Conservation (phyloP, 768 basidiomycete genomes). For the Dioszegia crocea region DNA sequence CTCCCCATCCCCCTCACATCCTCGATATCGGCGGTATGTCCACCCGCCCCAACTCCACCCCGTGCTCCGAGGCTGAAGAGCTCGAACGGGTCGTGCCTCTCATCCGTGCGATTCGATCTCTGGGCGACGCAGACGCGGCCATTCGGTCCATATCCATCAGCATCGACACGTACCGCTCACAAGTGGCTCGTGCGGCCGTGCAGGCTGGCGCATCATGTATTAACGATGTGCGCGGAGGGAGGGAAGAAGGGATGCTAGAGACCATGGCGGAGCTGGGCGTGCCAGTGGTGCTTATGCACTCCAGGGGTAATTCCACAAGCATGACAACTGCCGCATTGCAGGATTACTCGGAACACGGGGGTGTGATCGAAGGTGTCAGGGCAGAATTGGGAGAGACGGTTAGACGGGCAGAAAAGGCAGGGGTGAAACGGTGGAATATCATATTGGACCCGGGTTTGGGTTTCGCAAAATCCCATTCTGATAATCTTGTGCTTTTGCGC, state of each 20-base stretch:
- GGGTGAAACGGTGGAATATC: conserved; percentile 80
- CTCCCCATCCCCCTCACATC: conserved; percentile 59
- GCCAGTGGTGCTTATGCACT: conserved; percentile 91
- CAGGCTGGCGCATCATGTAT: conserved; percentile 83
- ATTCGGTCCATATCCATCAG: conserved; percentile 58
- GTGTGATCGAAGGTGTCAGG: conserved; percentile 65
- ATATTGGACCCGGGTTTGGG: conserved; percentile 89
- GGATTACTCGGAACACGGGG: conserved; percentile 49
- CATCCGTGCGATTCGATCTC: conserved; percentile 58
- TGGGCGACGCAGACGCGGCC: conserved; percentile 16
- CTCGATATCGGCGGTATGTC: conserved; percentile 93
- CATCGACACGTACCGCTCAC: conserved; percentile 81
- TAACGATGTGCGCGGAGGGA: conserved; percentile 81
- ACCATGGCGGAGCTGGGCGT: conserved; percentile 63
- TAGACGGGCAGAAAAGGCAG: conserved; percentile 52
- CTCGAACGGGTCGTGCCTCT: conserved; percentile 66
- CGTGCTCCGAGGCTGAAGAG: conserved; percentile 67
- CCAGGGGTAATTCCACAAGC: conserved; percentile 70
- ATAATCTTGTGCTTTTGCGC: conserved; percentile 67
- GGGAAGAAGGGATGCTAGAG: conserved; percentile 63
- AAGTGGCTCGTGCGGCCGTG: conserved; percentile 71
- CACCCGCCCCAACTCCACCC: conserved; percentile 64
- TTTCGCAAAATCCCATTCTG: conserved; percentile 79
- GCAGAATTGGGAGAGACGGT: conserved; percentile 60
- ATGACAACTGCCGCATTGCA: conserved; percentile 64